Conservation (phyloP, 495 filamentous ascomycete genomes). For the Daldinia grandis region DNA sequence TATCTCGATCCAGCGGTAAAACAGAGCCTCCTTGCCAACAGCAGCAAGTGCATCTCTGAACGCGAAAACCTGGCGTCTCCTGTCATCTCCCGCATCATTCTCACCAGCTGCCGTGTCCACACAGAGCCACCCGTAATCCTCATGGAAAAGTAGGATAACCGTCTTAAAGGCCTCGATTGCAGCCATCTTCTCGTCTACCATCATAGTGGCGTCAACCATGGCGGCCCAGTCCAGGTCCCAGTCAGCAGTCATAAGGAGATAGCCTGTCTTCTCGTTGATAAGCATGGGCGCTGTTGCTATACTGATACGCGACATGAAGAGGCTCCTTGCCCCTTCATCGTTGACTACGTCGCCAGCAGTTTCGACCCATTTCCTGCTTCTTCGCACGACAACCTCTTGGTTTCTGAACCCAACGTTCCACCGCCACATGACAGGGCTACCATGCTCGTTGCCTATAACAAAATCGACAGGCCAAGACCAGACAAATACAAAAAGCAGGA, state of each 20-base stretch:
- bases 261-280: constrained; percentile 75
- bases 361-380: constrained; percentile 68
- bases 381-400: constrained; percentile 77
- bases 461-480: constrained; percentile 81
- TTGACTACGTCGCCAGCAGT: constrained; percentile 52
- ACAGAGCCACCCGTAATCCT: constrained; percentile 71
- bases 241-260: constrained; percentile 76
- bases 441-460: constrained; percentile 59
- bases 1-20: constrained; percentile 86
- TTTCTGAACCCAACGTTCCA: constrained; percentile 72
- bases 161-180: constrained; percentile 67
- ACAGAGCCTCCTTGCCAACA: constrained; percentile 82
- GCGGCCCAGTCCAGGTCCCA: constrained; percentile 83
- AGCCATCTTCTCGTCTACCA: constrained; percentile 68
- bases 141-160: constrained; percentile 70
- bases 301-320: constrained; percentile 49
- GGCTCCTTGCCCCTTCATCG: constrained; percentile 40
- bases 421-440: constrained; percentile 72
- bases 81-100: constrained; percentile 60
- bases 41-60: constrained; percentile 75
- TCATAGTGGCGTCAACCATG: constrained; percentile 72
- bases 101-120: constrained; percentile 62
- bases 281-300: constrained; percentile 68
- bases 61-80: constrained; percentile 68
- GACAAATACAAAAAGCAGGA: constrained; percentile 71